Evolutionary conservation across 345 rosid species (phyloP).

Genomic region (Acer negundo): DNA sequence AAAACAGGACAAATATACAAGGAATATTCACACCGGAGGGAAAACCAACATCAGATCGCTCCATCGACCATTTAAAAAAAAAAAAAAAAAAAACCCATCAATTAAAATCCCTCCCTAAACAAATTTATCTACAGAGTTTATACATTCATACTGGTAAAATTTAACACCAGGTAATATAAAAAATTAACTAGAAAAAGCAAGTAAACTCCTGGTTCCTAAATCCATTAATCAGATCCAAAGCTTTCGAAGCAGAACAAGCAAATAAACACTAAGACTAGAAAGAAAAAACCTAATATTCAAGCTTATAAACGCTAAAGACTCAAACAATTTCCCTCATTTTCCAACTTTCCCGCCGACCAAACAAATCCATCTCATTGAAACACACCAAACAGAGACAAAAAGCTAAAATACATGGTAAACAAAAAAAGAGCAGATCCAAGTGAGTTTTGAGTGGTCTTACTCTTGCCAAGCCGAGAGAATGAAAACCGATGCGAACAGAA

Average conservation of each 20-base stretch:
- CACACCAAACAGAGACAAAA: not conserved
- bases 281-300: not conserved
- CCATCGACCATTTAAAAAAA: not conserved
- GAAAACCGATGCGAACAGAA: slow-evolving; percentile 68
- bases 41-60: not conserved
- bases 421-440: slow-evolving; percentile 31
- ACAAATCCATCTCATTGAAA: not conserved
- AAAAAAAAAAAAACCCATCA: not conserved
- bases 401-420: not conserved
- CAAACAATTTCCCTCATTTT: slow-evolving; percentile 7
- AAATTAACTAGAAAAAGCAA: not conserved
- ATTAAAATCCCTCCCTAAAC: not conserved
- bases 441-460: slow-evolving; percentile 36
- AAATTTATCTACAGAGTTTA: not conserved
- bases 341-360: not conserved
- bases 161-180: not conserved
- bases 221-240: slow-evolving; percentile 14
- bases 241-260: not conserved
- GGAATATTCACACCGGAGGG: not conserved
- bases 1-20: not conserved
- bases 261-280: not conserved
- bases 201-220: not conserved
- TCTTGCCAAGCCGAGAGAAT: slow-evolving; percentile 77
- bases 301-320: not conserved
- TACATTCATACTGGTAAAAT: not conserved